phyloP scores from a whole-genome alignment of 1,284 basidiomycete species.

The Vanrija sp. region DNA sequence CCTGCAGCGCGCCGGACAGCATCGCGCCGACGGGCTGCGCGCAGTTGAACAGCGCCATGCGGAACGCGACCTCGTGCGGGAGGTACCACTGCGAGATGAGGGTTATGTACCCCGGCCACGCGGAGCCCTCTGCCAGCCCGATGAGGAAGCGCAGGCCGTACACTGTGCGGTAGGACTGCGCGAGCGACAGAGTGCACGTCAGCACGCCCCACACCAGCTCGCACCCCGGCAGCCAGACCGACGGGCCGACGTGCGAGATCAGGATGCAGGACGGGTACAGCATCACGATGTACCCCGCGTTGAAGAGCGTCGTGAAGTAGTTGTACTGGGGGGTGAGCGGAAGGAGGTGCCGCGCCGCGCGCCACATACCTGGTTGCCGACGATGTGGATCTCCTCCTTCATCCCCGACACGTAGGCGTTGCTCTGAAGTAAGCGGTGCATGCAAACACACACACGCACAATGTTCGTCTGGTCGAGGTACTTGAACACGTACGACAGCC shows the following conservation, averaged over 20 bases:
- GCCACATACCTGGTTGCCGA: conserved; percentile 17
- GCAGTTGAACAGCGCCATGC: conserved; percentile 22
- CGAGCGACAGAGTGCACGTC: conserved; percentile 13
- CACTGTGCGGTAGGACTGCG: conserved; percentile 5
- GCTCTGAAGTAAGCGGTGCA: conserved; percentile 3
- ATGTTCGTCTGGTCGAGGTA: conserved; percentile 27
- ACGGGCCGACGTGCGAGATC: conserved; percentile 10
- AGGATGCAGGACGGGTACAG: conserved; percentile 7
- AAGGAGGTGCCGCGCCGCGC: neutral
- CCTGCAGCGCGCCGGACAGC: conserved; percentile 25
- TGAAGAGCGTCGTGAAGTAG: neutral
- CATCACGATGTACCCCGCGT: conserved; percentile 13
- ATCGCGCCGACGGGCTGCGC: conserved; percentile 19
- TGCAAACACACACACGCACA: neutral
- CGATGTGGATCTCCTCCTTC: conserved; percentile 26
- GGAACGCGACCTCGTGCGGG: conserved; percentile 21
- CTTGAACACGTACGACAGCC: conserved; percentile 15
- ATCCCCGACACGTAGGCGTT: conserved; percentile 30
- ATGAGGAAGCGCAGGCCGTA: conserved; percentile 21
- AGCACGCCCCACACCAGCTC: conserved; percentile 12
- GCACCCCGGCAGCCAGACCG: conserved; percentile 9
- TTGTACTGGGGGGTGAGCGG: no score
- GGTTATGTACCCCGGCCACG: conserved; percentile 13
- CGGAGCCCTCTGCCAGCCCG: conserved; percentile 23
- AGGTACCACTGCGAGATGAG: conserved; percentile 19